These are phyloP conservation scores for Cocos nucifera DNA, from an alignment of 176 grass and related monocot genomes.

Conservation along the genomic window DNA sequence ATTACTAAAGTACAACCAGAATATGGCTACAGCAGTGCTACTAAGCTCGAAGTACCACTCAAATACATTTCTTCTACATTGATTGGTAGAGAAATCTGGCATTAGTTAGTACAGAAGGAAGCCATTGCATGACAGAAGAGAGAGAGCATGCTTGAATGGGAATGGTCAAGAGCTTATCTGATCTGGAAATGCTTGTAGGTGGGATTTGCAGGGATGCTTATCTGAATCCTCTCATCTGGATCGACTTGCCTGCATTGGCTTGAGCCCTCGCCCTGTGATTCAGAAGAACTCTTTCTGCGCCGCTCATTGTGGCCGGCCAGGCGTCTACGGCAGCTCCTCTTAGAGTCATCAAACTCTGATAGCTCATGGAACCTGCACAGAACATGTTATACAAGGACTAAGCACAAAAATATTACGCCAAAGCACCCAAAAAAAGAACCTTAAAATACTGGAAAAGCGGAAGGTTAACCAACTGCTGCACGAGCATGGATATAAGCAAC, in stretches of 20 bases:
- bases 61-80: too few species aligned
- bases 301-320: conserved; percentile 93
- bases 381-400: too few species aligned
- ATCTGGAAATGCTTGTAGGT: conserved; percentile 57
- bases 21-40: too few species aligned
- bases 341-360: conserved; percentile 68
- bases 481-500: too few species aligned
- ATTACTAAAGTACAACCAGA: too few species aligned
- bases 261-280: conserved; percentile 31
- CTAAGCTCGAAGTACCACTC: too few species aligned
- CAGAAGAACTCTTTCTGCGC: conserved; percentile 66
- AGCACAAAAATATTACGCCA: too few species aligned
- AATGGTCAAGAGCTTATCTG: conserved; percentile 36
- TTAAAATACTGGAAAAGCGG: too few species aligned
- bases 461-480: too few species aligned
- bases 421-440: too few species aligned
- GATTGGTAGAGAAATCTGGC: not conserved
- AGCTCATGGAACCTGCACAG: conserved; percentile 79
- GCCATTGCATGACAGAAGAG: conserved; percentile 91
- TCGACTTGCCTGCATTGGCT: conserved; percentile 31
- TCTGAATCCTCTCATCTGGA: conserved; percentile 31
- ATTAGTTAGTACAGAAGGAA: not conserved
- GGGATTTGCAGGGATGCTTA: conserved; percentile 29
- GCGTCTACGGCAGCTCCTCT: conserved; percentile 76
- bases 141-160: conserved; percentile 70